phyloP scores from a whole-genome alignment of 2,329 filamentous ascomycete species.

The Clarireedia monteithiana region DNA sequence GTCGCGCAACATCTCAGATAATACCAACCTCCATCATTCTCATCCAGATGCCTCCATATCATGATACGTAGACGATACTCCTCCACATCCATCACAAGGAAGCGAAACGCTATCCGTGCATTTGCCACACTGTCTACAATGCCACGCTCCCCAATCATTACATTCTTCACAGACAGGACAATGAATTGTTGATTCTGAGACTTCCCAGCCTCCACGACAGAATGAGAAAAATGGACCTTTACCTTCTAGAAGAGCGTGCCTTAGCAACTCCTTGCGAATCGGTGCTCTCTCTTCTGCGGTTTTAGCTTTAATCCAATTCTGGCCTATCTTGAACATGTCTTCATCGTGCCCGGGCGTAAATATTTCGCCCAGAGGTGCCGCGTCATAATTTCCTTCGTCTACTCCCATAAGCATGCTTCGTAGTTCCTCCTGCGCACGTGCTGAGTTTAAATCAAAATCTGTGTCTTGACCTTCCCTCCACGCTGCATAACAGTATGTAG shows the following conservation, averaged over 20 bases:
- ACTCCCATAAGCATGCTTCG: constrained; percentile 4
- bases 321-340: not conserved
- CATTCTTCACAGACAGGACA: not conserved
- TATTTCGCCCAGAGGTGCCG: not conserved
- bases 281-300: not conserved
- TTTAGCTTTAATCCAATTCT: not conserved
- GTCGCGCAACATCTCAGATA: too few species aligned
- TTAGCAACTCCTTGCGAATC: not conserved
- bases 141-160: constrained; percentile 3
- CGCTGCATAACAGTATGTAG: not conserved
- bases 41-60: not conserved
- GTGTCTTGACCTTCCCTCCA: too few species aligned
- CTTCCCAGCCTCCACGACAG: constrained; percentile 1
- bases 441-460: too few species aligned
- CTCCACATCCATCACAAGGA: constrained; percentile 4
- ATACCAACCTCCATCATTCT: not conserved
- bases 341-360: not conserved
- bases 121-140: constrained; percentile 1
- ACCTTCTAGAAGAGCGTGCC: not conserved
- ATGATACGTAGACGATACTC: not conserved
- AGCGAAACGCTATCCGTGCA: not conserved
- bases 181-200: not conserved
- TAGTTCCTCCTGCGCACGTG: not conserved
- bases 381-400: constrained; percentile 1
- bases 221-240: not conserved